phyloP scores from a whole-genome alignment of 352 stramenopile genomes.

The Pythium pyrilobum region DNA sequence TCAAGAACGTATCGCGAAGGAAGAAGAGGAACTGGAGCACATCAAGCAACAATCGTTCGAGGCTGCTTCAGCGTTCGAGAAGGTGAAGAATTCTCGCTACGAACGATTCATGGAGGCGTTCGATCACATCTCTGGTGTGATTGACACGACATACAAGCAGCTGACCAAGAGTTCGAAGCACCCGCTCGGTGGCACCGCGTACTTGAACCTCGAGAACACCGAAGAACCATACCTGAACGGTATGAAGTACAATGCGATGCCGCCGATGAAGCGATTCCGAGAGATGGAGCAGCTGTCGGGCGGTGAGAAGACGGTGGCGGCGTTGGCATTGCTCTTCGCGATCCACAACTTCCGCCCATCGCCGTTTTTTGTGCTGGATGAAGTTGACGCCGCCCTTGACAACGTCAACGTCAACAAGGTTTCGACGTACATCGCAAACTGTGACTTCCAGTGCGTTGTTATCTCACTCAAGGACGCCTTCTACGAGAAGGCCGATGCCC shows the following conservation, averaged over 20 bases:
- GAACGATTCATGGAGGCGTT: conserved; percentile 94
- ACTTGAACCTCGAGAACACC: conserved; percentile 80
- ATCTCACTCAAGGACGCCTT: conserved; percentile 99
- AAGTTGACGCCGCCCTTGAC: conserved; percentile 99
- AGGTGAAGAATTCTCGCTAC: conserved; percentile 63
- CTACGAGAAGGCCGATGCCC: conserved; percentile 91
- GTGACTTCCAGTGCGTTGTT: conserved; percentile 97
- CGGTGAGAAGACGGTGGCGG: conserved; percentile 98
- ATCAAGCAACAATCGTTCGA: conserved; percentile 64
- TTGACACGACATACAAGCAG: conserved; percentile 96
- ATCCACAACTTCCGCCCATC: conserved; percentile 96
- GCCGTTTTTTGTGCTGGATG: conserved; percentile 99
- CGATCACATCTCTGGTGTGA: conserved; percentile 88
- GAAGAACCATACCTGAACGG: conserved; percentile 97
- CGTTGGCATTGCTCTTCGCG: conserved; percentile 98
- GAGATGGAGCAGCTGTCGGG: conserved; percentile 98
- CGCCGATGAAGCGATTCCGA: conserved; percentile 98
- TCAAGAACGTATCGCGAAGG: conserved; percentile 63
- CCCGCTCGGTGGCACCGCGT: conserved; percentile 85
- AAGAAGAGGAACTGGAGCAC: conserved; percentile 74
- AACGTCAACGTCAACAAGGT: conserved; percentile 99
- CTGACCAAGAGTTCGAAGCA: conserved; percentile 98
- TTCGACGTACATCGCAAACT: conserved; percentile 95
- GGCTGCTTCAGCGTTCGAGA: conserved; percentile 64
- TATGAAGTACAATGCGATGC: conserved; percentile 99